These are phyloP conservation scores for Chaetomiaceae sp. DNA, from an alignment of 2,329 filamentous ascomycete species.

Conservation along the genomic window DNA sequence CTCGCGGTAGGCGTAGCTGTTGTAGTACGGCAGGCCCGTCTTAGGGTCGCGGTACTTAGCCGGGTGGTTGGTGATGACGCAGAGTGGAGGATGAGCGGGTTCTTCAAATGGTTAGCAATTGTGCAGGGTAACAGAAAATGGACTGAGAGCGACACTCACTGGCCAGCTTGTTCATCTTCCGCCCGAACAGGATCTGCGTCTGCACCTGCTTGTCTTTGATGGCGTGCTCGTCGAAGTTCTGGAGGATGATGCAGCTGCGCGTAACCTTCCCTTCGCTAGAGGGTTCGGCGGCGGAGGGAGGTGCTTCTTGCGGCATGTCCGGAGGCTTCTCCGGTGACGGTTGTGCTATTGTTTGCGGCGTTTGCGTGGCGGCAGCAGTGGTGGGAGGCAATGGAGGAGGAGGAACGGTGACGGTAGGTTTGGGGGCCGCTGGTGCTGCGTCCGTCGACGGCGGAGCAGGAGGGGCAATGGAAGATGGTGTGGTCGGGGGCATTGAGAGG, in stretches of 20 bases:
- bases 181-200: conserved; percentile 52
- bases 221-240: conserved; percentile 52
- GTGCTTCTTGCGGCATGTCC: conserved; percentile 27
- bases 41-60: conserved; percentile 80
- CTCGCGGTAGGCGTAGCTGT: conserved; percentile 72
- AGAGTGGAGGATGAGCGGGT: conserved; percentile 50
- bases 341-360: conserved; percentile 11
- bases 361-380: conserved; percentile 7
- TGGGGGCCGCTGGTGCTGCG: background rate
- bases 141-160: conserved; percentile 39
- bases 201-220: conserved; percentile 52
- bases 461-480: conserved; percentile 1
- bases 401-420: conserved; percentile 2
- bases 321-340: conserved; percentile 13
- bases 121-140: too few relatives aligned
- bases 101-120: conserved; percentile 33
- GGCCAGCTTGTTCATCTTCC: conserved; percentile 51
- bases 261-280: conserved; percentile 45
- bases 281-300: conserved; percentile 19
- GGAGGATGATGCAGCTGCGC: conserved; percentile 52
- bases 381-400: conserved; percentile 4
- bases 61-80: conserved; percentile 74
- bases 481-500: conserved; percentile 19
- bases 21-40: conserved; percentile 76
- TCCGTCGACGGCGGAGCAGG: background rate